A percentile compares a stretch with the other conserved stretches of the same genome.
Evolutionary conservation across 2,329 filamentous ascomycete genomes (phyloP).

Genomic region (Fusarium sp.): DNA sequence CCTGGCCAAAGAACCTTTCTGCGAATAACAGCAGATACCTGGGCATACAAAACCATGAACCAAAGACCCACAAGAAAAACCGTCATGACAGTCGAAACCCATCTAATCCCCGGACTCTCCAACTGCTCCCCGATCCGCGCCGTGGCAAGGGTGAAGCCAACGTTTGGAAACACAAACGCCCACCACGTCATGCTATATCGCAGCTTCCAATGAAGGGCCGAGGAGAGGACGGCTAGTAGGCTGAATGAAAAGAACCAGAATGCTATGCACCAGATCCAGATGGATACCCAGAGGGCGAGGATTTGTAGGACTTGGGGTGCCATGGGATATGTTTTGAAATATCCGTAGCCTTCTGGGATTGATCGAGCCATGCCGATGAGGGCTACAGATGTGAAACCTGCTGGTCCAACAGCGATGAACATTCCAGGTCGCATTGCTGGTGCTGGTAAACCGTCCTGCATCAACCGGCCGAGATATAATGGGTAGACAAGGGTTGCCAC

Average conservation of each 20-base stretch:
- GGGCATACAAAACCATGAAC: constrained; percentile 38
- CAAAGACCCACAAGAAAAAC: constrained; percentile 35
- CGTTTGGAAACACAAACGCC: constrained; percentile 44
- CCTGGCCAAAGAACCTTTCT: constrained; percentile 42
- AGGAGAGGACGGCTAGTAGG: constrained; percentile 33
- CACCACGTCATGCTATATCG: constrained; percentile 43
- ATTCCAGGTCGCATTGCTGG: constrained; percentile 42
- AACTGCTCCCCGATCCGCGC: constrained; percentile 38
- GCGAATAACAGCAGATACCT: constrained; percentile 30
- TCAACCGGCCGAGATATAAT: constrained; percentile 39
- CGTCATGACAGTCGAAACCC: constrained; percentile 39
- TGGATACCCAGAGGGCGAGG: constrained; percentile 36
- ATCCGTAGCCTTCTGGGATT: constrained; percentile 38
- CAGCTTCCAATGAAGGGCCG: constrained; percentile 22
- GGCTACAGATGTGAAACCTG: constrained; percentile 40
- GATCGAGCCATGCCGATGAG: constrained; percentile 41
- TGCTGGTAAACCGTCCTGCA: constrained; percentile 42
- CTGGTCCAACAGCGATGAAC: constrained; percentile 41
- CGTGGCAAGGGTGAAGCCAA: constrained; percentile 41
- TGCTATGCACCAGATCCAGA: constrained; percentile 43
- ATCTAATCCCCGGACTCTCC: constrained; percentile 36
- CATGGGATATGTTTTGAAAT: constrained; percentile 39
- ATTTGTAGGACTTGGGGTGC: constrained; percentile 38
- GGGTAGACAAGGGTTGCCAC: constrained; percentile 39
- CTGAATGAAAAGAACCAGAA: constrained; percentile 44